Evolutionary conservation across 2,329 filamentous ascomycete species (phyloP).

Genomic region (Cryphonectria nitschkei): DNA sequence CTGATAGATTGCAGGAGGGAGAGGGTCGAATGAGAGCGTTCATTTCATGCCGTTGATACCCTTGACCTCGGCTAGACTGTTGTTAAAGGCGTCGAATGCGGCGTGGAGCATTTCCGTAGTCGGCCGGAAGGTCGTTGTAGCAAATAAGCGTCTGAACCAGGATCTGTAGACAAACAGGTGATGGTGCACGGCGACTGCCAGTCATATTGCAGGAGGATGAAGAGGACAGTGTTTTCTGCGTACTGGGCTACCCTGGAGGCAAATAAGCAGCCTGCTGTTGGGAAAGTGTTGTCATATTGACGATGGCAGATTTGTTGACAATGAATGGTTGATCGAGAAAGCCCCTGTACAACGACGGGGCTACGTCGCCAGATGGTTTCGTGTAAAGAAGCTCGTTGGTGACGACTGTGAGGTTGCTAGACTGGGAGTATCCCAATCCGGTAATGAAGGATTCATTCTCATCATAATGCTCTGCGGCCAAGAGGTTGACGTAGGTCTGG

Average conservation of each 20-base stretch:
- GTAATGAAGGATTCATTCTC: slow-evolving; percentile 4
- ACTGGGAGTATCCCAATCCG: background rate
- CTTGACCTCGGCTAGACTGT: background rate
- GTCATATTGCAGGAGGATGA: too few relatives aligned
- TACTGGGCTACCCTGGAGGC: background rate
- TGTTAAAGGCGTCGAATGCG: slow-evolving; percentile 10
- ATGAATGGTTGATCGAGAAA: background rate
- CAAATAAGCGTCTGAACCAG: background rate
- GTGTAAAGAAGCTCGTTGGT: slow-evolving; percentile 20
- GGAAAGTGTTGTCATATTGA: slow-evolving; percentile 2
- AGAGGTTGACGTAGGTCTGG: background rate
- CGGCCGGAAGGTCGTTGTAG: slow-evolving; percentile 3
- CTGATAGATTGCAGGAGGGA: slow-evolving; percentile 21
- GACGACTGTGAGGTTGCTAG: background rate
- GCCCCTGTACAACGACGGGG: background rate
- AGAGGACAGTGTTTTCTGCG: background rate
- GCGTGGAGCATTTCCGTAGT: slow-evolving; percentile 15
- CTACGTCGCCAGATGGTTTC: slow-evolving; percentile 1
- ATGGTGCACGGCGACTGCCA: background rate
- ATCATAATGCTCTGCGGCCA: background rate
- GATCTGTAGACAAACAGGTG: background rate
- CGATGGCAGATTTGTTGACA: background rate
- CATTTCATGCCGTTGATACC: slow-evolving; percentile 19
- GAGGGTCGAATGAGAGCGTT: slow-evolving; percentile 18
- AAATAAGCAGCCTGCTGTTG: background rate